phyloP scores from a whole-genome alignment of 1,139 yeast genomes.

The Saccharomyces pastorianus region DNA sequence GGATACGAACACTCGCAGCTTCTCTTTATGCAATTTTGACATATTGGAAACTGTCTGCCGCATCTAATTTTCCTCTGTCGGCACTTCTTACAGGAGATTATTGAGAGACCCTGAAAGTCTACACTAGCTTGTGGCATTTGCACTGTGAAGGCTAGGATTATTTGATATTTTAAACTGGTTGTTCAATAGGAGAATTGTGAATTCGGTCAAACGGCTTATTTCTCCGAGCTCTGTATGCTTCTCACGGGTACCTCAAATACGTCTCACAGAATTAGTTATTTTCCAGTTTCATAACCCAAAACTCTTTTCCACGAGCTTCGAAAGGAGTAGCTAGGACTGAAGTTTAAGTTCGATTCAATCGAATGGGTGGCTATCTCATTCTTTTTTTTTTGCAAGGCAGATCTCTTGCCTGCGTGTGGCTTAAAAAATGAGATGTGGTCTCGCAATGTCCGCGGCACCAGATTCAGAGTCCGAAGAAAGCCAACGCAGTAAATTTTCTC shows the following conservation, averaged over 20 bases:
- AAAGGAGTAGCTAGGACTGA: neutral
- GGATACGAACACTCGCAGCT: conserved; percentile 8
- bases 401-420: neutral
- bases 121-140: neutral
- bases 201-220: too few relatives aligned
- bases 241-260: neutral
- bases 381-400: neutral
- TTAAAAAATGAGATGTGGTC: neutral
- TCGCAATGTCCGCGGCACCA: neutral
- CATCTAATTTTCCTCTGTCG: conserved; percentile 6
- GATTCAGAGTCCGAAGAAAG: neutral
- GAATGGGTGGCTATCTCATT: neutral
- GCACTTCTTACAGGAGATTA: neutral
- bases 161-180: too few relatives aligned
- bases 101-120: neutral
- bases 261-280: neutral
- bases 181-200: too few relatives aligned
- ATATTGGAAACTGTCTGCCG: conserved; percentile 8
- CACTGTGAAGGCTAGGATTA: neutral
- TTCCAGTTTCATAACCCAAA: neutral
- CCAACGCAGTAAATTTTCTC: neutral
- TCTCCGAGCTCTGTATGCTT: too few relatives aligned
- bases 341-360: neutral
- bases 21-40: conserved; percentile 7
- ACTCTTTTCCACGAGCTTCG: neutral